phyloP scores from a whole-genome alignment of 306 rosid genomes.

The Cotoneaster glaucophyllus region DNA sequence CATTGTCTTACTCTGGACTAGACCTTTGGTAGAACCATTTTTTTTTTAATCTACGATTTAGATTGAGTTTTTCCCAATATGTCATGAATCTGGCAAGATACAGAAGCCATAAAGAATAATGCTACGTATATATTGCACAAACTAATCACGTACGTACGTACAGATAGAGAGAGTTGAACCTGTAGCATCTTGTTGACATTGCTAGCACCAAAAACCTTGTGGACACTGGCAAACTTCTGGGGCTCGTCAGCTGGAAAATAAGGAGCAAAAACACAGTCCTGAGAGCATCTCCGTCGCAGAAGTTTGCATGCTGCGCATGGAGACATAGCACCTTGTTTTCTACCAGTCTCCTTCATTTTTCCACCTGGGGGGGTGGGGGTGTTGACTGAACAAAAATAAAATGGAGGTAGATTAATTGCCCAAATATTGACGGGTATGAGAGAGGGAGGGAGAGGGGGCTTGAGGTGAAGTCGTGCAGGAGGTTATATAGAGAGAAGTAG shows the following conservation, averaged over 20 bases:
- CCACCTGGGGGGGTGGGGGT: not conserved
- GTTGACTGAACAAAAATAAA: not conserved
- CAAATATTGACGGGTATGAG: not conserved
- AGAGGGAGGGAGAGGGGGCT: conserved; percentile 12
- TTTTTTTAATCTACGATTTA: not conserved
- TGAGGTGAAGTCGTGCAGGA: conserved; percentile 12
- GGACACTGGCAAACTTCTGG: conserved; percentile 84
- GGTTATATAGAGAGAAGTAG: conserved; percentile 45
- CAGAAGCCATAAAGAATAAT: not conserved
- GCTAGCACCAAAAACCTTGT: conserved; percentile 96
- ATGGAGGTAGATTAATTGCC: not conserved
- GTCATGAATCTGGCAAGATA: not conserved
- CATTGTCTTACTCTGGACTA: not conserved
- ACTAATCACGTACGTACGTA: not conserved
- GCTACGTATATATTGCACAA: not conserved
- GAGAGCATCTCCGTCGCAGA: conserved; percentile 77
- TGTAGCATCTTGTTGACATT: conserved; percentile 97
- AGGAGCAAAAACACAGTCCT: conserved; percentile 90
- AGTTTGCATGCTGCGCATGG: conserved; percentile 99
- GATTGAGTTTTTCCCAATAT: not conserved
- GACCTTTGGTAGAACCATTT: not conserved
- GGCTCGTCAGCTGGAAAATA: conserved; percentile 97
- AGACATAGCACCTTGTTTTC: conserved; percentile 74
- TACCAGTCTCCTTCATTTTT: conserved; percentile 65
- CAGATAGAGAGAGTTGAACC: conserved; percentile 40